Evolutionary conservation across 73 alveolate species (phyloP).

Genomic region (Paramecium sexaurelia): DNA sequence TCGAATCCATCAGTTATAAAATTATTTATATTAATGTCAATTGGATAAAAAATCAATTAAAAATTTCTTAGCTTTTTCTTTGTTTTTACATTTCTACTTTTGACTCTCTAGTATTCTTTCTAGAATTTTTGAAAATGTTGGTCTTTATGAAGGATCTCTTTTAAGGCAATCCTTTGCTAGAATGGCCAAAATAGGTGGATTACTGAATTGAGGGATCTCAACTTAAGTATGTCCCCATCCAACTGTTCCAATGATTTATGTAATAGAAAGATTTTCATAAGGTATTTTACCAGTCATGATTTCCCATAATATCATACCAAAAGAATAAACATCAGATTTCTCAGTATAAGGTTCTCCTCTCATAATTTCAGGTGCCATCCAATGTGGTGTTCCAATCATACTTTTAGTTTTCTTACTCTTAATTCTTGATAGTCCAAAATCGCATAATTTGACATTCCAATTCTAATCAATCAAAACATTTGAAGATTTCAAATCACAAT

Average conservation of each 20-base stretch:
- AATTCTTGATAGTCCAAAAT: constrained; percentile 91
- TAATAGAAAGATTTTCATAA: constrained; percentile 37
- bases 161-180: constrained; percentile 51
- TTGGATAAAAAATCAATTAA: constrained; percentile 32
- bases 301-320: constrained; percentile 88
- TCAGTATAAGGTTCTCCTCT: constrained; percentile 80
- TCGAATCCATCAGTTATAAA: constrained; percentile 54
- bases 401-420: constrained; percentile 69
- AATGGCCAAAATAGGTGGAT: constrained; percentile 41
- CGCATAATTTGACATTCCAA: constrained; percentile 93
- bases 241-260: constrained; percentile 57
- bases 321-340: constrained; percentile 85
- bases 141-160: constrained; percentile 64
- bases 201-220: constrained; percentile 55
- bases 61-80: not conserved
- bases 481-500: constrained; percentile 93
- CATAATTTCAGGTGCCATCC: constrained; percentile 96
- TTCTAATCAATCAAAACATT: constrained; percentile 90
- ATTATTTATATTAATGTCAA: constrained; percentile 19
- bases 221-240: constrained; percentile 59
- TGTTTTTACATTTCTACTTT: not conserved
- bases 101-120: not conserved
- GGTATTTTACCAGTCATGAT: constrained; percentile 58
- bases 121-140: constrained; percentile 52
- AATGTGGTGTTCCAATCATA: constrained; percentile 79